Evolutionary conservation across 345 rosid genomes (phyloP).

Genomic region (Bruguiera sexangula): DNA sequence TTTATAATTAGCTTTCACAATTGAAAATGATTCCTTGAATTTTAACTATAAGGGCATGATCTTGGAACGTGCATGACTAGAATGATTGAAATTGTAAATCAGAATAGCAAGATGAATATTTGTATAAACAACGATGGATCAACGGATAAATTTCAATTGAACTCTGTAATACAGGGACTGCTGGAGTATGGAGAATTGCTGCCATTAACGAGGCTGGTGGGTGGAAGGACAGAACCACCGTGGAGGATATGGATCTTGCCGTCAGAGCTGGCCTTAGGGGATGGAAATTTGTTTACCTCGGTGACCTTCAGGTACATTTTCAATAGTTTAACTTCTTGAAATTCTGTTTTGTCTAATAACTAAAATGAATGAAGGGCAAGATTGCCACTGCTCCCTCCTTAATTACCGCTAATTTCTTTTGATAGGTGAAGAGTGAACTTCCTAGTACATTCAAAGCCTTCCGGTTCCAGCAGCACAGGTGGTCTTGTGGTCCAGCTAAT

Average conservation of each 20-base stretch:
- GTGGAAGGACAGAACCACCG: slow-evolving; percentile 98
- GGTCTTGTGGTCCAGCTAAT: slow-evolving; percentile 99
- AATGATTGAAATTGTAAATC: too few relatives aligned
- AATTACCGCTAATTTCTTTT: background rate
- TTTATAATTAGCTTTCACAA: background rate
- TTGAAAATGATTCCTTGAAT: background rate
- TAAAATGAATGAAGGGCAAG: too few relatives aligned
- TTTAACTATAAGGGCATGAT: too few relatives aligned
- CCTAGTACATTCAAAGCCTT: slow-evolving; percentile 99
- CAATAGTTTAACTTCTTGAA: too few relatives aligned
- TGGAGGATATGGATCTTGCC: slow-evolving; percentile 99
- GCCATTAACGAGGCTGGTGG: slow-evolving; percentile 99
- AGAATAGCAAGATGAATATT: too few relatives aligned
- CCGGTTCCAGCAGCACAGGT: slow-evolving; percentile 97
- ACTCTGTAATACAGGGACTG: slow-evolving; percentile 62
- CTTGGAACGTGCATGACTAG: too few relatives aligned
- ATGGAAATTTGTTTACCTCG: slow-evolving; percentile 98
- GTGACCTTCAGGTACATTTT: slow-evolving; percentile 77
- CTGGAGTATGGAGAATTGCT: slow-evolving; percentile 97
- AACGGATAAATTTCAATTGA: too few relatives aligned
- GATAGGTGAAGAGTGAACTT: slow-evolving; percentile 94
- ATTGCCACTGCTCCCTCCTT: background rate
- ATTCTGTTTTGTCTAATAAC: background rate
- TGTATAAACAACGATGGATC: too few relatives aligned
- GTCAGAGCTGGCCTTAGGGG: slow-evolving; percentile 93